Percentiles rank a stretch among this genome's conserved stretches.
Conservation (phyloP, 305 asterid species). For the Solanum hybrid region DNA sequence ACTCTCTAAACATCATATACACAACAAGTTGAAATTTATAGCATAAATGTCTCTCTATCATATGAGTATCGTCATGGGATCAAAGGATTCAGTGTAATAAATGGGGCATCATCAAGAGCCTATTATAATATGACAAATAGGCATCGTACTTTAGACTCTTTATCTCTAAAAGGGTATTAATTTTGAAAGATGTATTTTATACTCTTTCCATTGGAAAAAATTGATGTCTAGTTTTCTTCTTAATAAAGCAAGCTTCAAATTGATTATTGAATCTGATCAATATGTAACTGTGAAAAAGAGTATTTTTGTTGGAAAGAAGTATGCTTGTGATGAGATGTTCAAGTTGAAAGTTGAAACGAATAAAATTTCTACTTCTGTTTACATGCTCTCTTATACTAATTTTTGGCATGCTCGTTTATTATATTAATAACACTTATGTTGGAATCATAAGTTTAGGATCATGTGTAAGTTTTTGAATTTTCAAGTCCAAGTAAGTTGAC, state of each 20-base stretch:
- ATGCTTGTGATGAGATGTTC: neutral
- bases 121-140: neutral
- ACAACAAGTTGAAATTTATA: neutral
- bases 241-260: neutral
- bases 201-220: neutral
- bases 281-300: neutral
- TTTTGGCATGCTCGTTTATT: neutral
- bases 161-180: neutral
- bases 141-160: neutral
- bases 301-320: neutral
- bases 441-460: neutral
- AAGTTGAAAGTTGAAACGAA: neutral
- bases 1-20: neutral
- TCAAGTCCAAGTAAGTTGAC: neutral
- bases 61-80: neutral
- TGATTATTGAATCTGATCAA: neutral
- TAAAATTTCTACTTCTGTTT: neutral
- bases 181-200: neutral
- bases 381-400: neutral
- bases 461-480: neutral
- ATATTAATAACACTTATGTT: too few species aligned
- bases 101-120: neutral
- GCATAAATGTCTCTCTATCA: neutral
- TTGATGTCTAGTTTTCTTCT: neutral
- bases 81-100: neutral